phyloP scores from a whole-genome alignment of 2,329 filamentous ascomycete genomes.

The Sporothrix brasiliensis region DNA sequence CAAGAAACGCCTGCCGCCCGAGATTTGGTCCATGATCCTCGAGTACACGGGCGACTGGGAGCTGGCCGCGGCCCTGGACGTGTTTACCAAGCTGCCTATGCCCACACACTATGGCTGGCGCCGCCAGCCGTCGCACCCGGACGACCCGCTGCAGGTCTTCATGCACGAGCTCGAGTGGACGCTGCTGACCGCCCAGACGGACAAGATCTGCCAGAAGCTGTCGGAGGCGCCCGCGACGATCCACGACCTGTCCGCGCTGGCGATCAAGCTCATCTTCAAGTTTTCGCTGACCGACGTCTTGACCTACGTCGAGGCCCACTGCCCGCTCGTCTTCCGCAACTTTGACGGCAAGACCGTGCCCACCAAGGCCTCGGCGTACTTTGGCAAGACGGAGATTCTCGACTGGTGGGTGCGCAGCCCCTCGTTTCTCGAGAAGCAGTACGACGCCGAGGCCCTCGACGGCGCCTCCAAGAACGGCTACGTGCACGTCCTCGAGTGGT shows the following conservation, averaged over 20 bases:
- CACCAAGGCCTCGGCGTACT: slow-evolving; percentile 84
- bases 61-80: slow-evolving; percentile 74
- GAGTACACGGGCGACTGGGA: slow-evolving; percentile 90
- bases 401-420: slow-evolving; percentile 89
- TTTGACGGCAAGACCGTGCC: slow-evolving; percentile 85
- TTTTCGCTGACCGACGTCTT: slow-evolving; percentile 83
- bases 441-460: slow-evolving; percentile 82
- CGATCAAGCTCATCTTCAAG: slow-evolving; percentile 87
- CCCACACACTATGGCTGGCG: slow-evolving; percentile 67
- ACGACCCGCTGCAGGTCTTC: slow-evolving; percentile 69
- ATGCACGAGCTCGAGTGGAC: slow-evolving; percentile 83
- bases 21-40: slow-evolving; percentile 88
- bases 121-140: slow-evolving; percentile 58
- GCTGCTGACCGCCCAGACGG: slow-evolving; percentile 71
- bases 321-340: slow-evolving; percentile 76
- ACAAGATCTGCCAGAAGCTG: slow-evolving; percentile 73
- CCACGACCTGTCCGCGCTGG: slow-evolving; percentile 72
- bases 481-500: slow-evolving; percentile 88
- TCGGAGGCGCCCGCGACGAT: slow-evolving; percentile 71
- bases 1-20: slow-evolving; percentile 67
- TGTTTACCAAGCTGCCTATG: slow-evolving; percentile 75
- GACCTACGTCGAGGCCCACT: slow-evolving; percentile 64
- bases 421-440: slow-evolving; percentile 82
- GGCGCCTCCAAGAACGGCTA: slow-evolving; percentile 85
- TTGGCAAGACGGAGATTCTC: slow-evolving; percentile 79